Evolutionary conservation across 331 rosid genomes (phyloP).

Genomic region (Quercus lobata): DNA sequence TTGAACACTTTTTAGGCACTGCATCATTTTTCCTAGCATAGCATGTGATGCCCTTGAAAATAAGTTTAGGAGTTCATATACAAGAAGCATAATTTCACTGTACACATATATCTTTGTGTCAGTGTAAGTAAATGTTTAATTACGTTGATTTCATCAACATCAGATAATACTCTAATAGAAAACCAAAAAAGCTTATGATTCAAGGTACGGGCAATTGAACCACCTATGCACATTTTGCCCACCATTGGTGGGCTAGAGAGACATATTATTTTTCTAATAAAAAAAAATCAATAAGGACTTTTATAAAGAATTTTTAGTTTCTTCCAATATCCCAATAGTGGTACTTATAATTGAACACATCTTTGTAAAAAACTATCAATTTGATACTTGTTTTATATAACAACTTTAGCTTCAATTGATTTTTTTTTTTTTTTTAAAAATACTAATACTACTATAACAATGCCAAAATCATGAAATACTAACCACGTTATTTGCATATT

Average conservation of each 20-base stretch:
- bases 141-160: constrained; percentile 99
- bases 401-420: too few species aligned
- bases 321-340: too few species aligned
- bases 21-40: constrained; percentile 99
- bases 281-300: constrained; percentile 16
- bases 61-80: constrained; percentile 20
- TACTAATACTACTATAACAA: too few species aligned
- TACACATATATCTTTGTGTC: neutral
- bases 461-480: too few species aligned
- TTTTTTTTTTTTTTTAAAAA: too few species aligned
- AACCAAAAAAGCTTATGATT: constrained; percentile 87
- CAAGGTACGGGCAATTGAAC: constrained; percentile 96
- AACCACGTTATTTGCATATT: too few species aligned
- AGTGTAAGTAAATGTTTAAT: neutral
- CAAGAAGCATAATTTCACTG: constrained; percentile 5
- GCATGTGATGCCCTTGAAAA: constrained; percentile 97
- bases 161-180: constrained; percentile 93
- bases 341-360: too few species aligned
- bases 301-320: too few species aligned
- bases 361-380: too few species aligned
- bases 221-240: constrained; percentile 98
- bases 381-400: too few species aligned
- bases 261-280: constrained; percentile 81
- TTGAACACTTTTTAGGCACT: constrained; percentile 84
- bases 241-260: constrained; percentile 99